These are phyloP conservation scores for Coprinellus micaceus DNA, from an alignment of 768 basidiomycete genomes.

Conservation along the genomic window DNA sequence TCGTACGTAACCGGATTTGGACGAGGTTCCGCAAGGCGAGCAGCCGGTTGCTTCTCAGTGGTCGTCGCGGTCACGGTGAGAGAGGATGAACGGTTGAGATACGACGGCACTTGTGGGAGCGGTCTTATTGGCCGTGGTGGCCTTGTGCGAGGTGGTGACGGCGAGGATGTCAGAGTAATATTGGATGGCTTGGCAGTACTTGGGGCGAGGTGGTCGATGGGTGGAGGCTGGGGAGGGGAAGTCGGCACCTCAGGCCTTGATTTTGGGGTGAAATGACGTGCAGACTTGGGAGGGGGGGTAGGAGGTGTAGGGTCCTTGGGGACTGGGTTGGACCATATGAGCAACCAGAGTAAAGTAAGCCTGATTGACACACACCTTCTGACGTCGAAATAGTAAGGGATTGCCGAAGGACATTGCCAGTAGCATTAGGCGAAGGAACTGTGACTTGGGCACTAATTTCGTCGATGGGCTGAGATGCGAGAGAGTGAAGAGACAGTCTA, in stretches of 20 bases:
- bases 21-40: background rate
- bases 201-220: background rate
- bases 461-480: background rate
- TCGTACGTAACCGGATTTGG: background rate
- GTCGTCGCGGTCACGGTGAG: background rate
- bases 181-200: background rate
- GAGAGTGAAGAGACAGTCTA: background rate
- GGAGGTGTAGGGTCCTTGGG: background rate
- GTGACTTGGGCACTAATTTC: background rate
- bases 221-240: background rate
- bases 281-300: background rate
- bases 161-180: background rate
- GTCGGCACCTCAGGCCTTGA: background rate
- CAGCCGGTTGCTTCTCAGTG: background rate
- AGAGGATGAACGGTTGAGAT: background rate
- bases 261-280: background rate
- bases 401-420: background rate
- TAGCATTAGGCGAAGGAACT: background rate
- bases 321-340: background rate
- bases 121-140: background rate
- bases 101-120: background rate
- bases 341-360: background rate
- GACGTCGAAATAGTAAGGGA: background rate
- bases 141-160: background rate
- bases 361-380: background rate